Conservation (phyloP, 148 eudicot species). For the Dianthus caryophyllus region DNA sequence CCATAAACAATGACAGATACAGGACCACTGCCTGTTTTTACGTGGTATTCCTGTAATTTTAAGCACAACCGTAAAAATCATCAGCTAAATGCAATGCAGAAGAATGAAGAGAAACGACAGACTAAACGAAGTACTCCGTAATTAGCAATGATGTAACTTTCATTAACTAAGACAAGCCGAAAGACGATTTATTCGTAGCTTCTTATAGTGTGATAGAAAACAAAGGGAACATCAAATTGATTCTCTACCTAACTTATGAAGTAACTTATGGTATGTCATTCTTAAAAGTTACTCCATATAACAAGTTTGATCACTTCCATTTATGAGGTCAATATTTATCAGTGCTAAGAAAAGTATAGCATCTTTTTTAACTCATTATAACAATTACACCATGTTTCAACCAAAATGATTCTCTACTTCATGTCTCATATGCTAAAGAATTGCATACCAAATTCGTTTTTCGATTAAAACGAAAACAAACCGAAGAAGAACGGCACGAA, state of each 20-base stretch:
- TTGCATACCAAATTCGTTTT: background rate
- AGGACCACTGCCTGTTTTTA: conserved; percentile 67
- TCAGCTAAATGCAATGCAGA: background rate
- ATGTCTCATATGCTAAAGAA: background rate
- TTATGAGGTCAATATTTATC: conserved; percentile 17
- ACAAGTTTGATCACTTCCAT: conserved; percentile 14
- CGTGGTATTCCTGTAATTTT: conserved; percentile 68
- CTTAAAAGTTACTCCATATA: background rate
- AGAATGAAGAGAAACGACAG: background rate
- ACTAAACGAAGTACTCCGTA: background rate
- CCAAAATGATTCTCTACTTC: conserved; percentile 18
- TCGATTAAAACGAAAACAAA: too few relatives aligned
- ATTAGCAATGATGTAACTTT: background rate
- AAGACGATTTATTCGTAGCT: conserved; percentile 10
- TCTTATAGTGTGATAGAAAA: conserved; percentile 21
- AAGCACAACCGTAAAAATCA: conserved; percentile 6
- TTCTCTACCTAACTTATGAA: conserved; percentile 22
- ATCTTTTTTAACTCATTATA: conserved; percentile 21
- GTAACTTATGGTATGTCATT: conserved; percentile 12
- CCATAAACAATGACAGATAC: conserved; percentile 95
- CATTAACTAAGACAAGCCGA: background rate
- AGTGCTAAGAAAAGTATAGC: conserved; percentile 14
- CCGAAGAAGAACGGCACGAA: too few relatives aligned
- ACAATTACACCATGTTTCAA: conserved; percentile 17
- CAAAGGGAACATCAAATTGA: conserved; percentile 26